Conservation (phyloP, 2,329 filamentous ascomycete species). For the Zalaria obscura region DNA sequence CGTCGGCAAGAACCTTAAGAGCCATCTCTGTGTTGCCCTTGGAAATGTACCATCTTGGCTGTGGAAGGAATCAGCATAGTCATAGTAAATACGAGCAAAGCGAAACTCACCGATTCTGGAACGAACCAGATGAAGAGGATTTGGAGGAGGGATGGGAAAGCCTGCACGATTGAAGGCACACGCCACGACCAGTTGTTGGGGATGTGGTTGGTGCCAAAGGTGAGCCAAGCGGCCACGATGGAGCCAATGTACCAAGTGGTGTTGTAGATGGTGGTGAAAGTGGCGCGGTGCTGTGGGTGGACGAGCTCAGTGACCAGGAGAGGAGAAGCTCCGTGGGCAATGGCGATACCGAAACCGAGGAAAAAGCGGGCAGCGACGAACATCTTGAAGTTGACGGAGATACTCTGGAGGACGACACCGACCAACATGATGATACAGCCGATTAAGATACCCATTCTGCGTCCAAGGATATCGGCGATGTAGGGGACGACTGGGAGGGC, state of each 20-base stretch:
- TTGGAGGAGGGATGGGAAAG: constrained; percentile 30
- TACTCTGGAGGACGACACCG: constrained; percentile 3
- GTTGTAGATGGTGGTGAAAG: constrained; percentile 34
- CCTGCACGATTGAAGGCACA: constrained; percentile 39
- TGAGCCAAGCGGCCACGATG: constrained; percentile 33
- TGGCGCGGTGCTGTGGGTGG: constrained; percentile 35
- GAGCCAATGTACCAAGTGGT: constrained; percentile 30
- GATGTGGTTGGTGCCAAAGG: constrained; percentile 29
- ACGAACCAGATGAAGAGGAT: constrained; percentile 35
- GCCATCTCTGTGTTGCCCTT: constrained; percentile 38
- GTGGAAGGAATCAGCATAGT: too few species aligned
- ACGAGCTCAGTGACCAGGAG: constrained; percentile 27
- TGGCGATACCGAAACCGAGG: constrained; percentile 25
- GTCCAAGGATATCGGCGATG: constrained; percentile 32
- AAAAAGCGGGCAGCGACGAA: constrained; percentile 30
- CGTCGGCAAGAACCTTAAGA: constrained; percentile 35
- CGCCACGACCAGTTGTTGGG: constrained; percentile 35
- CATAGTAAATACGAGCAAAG: too few species aligned
- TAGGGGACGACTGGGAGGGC: constrained; percentile 35
- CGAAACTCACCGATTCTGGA: constrained; percentile 30
- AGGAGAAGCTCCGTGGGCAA: constrained; percentile 20
- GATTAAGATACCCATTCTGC: constrained; percentile 32
- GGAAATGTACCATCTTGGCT: constrained; percentile 42
- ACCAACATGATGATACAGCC: constrained; percentile 32
- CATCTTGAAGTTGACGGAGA: constrained; percentile 12